Conservation (phyloP, 2,329 filamentous ascomycete genomes). For the Aureobasidium musti region DNA sequence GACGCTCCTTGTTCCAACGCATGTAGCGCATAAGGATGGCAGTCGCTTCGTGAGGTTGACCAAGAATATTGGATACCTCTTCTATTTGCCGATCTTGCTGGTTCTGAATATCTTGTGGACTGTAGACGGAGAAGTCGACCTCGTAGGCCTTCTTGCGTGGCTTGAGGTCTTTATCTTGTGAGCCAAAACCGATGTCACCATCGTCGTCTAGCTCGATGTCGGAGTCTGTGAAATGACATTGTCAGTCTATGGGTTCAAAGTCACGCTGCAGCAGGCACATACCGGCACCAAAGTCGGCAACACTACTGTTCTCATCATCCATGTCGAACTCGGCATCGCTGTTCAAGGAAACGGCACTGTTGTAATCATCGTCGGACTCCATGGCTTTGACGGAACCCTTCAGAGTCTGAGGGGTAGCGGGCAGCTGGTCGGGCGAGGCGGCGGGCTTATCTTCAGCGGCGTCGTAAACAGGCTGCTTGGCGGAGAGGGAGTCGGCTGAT, state of each 20-base stretch:
- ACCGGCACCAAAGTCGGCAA: constrained; percentile 48
- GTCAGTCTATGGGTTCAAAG: constrained; percentile 43
- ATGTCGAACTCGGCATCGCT: constrained; percentile 68
- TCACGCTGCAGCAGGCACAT: constrained; percentile 31
- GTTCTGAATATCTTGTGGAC: constrained; percentile 75
- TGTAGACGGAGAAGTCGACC: constrained; percentile 79
- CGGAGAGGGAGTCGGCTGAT: constrained; percentile 29
- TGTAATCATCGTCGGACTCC: constrained; percentile 95
- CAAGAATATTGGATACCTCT: constrained; percentile 89
- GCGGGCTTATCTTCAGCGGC: constrained; percentile 34
- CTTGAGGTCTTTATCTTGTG: constrained; percentile 70
- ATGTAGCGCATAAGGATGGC: constrained; percentile 87
- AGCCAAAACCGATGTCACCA: constrained; percentile 61
- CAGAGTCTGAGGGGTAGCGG: constrained; percentile 54
- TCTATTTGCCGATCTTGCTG: constrained; percentile 85
- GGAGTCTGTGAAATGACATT: constrained; percentile 44
- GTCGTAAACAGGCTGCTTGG: constrained; percentile 42
- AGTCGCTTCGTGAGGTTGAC: constrained; percentile 82
- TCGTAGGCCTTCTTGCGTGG: constrained; percentile 76
- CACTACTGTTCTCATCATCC: constrained; percentile 71
- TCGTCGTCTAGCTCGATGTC: constrained; percentile 60
- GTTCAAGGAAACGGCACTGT: constrained; percentile 68
- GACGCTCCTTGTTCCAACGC: constrained; percentile 92
- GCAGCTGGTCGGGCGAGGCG: constrained; percentile 44
- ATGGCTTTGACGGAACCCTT: constrained; percentile 59